Evolutionary conservation across 352 stramenopile genomes (phyloP).

Genomic region (Phytophthora hybrid): DNA sequence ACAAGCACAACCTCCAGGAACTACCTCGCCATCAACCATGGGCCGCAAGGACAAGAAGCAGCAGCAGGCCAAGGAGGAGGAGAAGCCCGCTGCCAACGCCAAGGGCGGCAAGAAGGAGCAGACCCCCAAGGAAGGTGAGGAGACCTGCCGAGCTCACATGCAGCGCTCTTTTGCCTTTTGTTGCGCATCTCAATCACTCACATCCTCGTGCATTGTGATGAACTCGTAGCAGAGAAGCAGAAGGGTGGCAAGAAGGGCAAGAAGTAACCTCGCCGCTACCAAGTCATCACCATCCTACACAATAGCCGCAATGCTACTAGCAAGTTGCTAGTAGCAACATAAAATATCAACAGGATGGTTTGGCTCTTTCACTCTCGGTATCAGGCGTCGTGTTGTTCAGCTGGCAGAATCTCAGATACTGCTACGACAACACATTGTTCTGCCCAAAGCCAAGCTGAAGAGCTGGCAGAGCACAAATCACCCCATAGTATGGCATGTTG

Average conservation of each 20-base stretch:
- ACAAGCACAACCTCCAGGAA: conserved; percentile 15
- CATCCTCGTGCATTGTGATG: background rate
- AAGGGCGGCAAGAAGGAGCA: conserved; percentile 15
- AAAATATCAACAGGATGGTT: background rate
- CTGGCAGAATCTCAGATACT: too few species aligned
- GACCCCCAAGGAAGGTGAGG: conserved; percentile 14
- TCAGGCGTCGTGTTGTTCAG: too few species aligned
- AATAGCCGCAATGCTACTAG: conserved; percentile 11
- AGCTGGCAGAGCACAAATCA: too few species aligned
- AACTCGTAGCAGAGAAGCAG: conserved; percentile 3
- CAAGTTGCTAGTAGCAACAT: conserved; percentile 2
- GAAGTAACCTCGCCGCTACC: background rate
- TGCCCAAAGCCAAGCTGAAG: too few species aligned
- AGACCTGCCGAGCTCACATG: background rate
- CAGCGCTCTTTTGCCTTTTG: background rate
- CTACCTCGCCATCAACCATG: conserved; percentile 27
- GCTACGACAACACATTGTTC: too few species aligned
- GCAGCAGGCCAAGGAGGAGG: conserved; percentile 12
- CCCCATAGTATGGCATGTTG: too few species aligned
- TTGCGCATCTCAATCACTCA: background rate
- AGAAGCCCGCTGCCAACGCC: conserved; percentile 11
- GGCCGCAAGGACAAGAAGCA: conserved; percentile 44
- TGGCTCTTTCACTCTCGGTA: background rate
- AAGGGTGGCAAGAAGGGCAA: conserved; percentile 15
- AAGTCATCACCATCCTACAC: background rate